Conservation (phyloP, 352 stramenopile genomes). For the Peronospora belbahrii region DNA sequence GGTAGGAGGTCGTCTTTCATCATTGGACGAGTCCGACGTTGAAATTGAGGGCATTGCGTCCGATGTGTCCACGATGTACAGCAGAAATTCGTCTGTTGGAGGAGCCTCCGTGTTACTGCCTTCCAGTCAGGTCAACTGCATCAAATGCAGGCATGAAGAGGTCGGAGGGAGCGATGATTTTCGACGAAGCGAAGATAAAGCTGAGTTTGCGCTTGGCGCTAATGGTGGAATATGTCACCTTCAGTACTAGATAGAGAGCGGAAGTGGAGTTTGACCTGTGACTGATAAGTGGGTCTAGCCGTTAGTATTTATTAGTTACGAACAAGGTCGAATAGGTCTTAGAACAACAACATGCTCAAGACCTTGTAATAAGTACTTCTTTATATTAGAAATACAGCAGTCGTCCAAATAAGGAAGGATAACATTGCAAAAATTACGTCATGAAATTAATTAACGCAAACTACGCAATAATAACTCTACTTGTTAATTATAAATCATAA, state of each 20-base stretch:
- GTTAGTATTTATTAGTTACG: slow-evolving; percentile 27
- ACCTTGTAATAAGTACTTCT: too few species aligned
- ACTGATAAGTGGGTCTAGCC: slow-evolving; percentile 9
- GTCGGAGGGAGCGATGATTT: slow-evolving; percentile 28
- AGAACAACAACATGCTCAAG: slow-evolving; percentile 3
- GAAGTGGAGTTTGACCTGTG: not conserved
- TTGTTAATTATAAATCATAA: not conserved
- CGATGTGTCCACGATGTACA: slow-evolving; percentile 35
- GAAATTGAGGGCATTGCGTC: slow-evolving; percentile 25
- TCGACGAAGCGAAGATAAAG: slow-evolving; percentile 23
- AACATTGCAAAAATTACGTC: too few species aligned
- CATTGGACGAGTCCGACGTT: slow-evolving; percentile 57
- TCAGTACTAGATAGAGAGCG: slow-evolving; percentile 15
- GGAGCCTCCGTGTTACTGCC: slow-evolving; percentile 34
- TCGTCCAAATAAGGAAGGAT: too few species aligned
- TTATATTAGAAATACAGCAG: too few species aligned
- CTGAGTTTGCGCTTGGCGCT: slow-evolving; percentile 26
- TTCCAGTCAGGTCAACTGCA: slow-evolving; percentile 34
- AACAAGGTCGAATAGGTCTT: slow-evolving; percentile 6
- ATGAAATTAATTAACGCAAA: too few species aligned
- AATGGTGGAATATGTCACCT: slow-evolving; percentile 21
- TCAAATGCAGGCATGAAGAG: slow-evolving; percentile 49
- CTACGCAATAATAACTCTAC: too few species aligned
- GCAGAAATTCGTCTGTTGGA: slow-evolving; percentile 21
- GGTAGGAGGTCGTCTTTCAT: slow-evolving; percentile 42